Base-by-base conservation (phyloP, 805 yeast species). In the Monosporozyma aquatica region DNA sequence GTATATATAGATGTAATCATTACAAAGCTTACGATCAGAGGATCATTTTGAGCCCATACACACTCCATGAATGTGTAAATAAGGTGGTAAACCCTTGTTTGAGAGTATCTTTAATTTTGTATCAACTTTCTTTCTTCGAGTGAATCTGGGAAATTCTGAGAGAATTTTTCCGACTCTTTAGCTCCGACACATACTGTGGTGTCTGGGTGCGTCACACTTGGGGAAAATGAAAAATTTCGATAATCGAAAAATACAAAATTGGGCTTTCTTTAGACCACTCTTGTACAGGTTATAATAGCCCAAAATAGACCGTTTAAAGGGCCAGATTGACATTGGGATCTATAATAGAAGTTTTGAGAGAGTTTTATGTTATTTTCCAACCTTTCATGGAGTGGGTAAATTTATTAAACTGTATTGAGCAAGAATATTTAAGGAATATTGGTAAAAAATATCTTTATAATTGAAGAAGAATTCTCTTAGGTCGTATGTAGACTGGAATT, bases 121-220 rank as follows among this genome's bases (percentile, higher is more conserved):
- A 32, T 32, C 35, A 32, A 32, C 35, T 32, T 18, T 32, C 35
- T 32, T 18, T 32, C n/a, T n/a, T n/a, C n/a, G n/a, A n/a, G n/a
- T n/a, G n/a, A n/a, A n/a, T n/a, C n/a, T n/a, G n/a, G n/a, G n/a
- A n/a, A n/a, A n/a, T n/a, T n/a, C n/a, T n/a, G n/a, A n/a, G n/a
- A n/a, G n/a, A n/a, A n/a, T n/a, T n/a, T n/a, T 29, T 29, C 33
- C 33, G 21, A 15, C 33, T 9, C 3, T 15, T 15, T 29, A 14
- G 5, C 34, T 17, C 2, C 9, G 6, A 4, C 10, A 1, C 20
- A 30, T 23, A 32, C 22, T 17, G 34, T 5, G 35, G 23, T 32
- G 35, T 32, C 35, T 32, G 35, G 35, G 35, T 32, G 35, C 22
- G 22, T 32, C 35, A 32, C 23, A 17, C 23, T 11, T 11, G 14